These are phyloP conservation scores for Diutina sp. DNA, from an alignment of 1,139 yeast genomes.

Conservation along the genomic window DNA sequence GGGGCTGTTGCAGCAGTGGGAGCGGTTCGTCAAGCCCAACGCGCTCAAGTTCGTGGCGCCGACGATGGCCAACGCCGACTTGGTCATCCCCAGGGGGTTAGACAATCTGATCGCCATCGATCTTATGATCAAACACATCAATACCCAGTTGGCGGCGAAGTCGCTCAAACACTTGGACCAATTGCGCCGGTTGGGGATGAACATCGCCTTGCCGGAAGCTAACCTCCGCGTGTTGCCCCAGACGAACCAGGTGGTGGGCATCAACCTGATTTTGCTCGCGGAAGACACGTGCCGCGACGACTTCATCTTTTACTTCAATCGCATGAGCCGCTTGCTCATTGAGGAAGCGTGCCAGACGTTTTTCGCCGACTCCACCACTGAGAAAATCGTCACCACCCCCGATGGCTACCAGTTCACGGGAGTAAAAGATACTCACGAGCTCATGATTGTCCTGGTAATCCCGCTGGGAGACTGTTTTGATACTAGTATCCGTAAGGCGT, in stretches of 20 bases:
- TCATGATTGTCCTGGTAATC: conserved; percentile 67
- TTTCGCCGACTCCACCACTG: conserved; percentile 10
- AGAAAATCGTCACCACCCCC: conserved; percentile 9
- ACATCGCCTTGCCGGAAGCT: conserved; percentile 13
- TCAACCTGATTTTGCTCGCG: conserved; percentile 58
- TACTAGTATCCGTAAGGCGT: conserved; percentile 57
- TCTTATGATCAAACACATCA: conserved; percentile 67
- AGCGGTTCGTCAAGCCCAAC: conserved; percentile 81
- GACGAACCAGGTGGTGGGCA: conserved; percentile 60
- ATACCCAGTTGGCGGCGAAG: conserved; percentile 54
- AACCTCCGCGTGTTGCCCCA: conserved; percentile 31
- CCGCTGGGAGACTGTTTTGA: conserved; percentile 92
- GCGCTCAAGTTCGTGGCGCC: conserved; percentile 68
- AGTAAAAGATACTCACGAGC: conserved; percentile 26
- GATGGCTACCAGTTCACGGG: conserved; percentile 25
- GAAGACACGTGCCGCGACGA: conserved; percentile 49
- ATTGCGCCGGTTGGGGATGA: conserved; percentile 40
- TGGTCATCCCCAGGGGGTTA: conserved; percentile 78
- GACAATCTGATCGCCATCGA: conserved; percentile 74
- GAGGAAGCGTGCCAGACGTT: conserved; percentile 50
- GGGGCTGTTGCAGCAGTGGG: conserved; percentile 86
- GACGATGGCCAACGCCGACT: conserved; percentile 71
- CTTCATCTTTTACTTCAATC: conserved; percentile 74
- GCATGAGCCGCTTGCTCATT: conserved; percentile 61
- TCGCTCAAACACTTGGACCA: conserved; percentile 53